These are phyloP conservation scores for Ormosia emarginata DNA, from an alignment of 306 rosid genomes.

Conservation along the genomic window DNA sequence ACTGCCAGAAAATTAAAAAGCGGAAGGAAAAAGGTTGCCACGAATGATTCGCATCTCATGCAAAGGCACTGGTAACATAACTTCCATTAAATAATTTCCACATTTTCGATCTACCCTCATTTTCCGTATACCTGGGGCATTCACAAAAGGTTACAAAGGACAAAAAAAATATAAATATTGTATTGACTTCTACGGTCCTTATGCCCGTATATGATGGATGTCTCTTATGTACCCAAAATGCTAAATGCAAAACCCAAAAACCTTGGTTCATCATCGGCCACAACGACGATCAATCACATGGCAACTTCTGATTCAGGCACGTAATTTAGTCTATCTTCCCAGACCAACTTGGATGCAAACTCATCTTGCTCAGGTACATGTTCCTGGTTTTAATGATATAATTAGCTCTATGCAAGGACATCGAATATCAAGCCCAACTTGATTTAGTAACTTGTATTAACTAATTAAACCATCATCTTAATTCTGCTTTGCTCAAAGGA, in stretches of 20 bases:
- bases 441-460: neutral
- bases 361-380: conserved; percentile 73
- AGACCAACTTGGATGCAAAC: conserved; percentile 65
- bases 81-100: neutral
- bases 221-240: conserved; percentile 31
- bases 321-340: conserved; percentile 63
- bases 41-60: neutral
- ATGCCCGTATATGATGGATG: conserved; percentile 8
- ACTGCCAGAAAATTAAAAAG: neutral
- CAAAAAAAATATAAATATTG: neutral
- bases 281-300: conserved; percentile 28
- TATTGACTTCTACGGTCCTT: conserved; percentile 25
- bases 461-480: neutral
- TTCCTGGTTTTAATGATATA: conserved; percentile 19
- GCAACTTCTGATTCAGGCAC: conserved; percentile 58
- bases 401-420: neutral
- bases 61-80: neutral
- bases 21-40: too few relatives aligned
- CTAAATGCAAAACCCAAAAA: conserved; percentile 22
- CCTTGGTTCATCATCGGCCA: neutral
- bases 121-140: neutral
- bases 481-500: neutral
- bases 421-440: neutral
- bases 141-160: neutral
- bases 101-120: neutral